These are phyloP conservation scores for Vitis labrusca DNA, from an alignment of 164 flowering plant species.

Conservation along the genomic window DNA sequence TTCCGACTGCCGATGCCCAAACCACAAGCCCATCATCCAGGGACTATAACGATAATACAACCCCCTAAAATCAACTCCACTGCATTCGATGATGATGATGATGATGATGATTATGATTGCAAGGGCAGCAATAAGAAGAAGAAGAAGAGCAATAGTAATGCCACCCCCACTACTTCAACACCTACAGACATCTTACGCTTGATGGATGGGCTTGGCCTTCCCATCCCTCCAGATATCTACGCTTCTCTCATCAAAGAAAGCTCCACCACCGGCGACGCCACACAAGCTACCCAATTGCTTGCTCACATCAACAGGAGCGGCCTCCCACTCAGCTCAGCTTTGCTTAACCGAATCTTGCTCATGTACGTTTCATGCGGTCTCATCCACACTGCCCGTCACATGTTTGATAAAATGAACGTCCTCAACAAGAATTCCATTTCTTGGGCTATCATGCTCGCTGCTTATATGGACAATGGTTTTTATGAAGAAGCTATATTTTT, in stretches of 20 bases:
- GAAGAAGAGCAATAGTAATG: too few species aligned
- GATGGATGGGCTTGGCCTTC: conserved; percentile 49
- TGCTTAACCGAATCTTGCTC: conserved; percentile 49
- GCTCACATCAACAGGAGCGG: conserved; percentile 34
- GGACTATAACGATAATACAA: too few species aligned
- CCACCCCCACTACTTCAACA: not conserved
- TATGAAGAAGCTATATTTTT: conserved; percentile 32
- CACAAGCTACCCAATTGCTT: conserved; percentile 36
- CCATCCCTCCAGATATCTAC: conserved; percentile 45
- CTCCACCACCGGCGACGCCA: conserved; percentile 30
- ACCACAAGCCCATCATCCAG: too few species aligned
- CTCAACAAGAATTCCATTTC: conserved; percentile 35
- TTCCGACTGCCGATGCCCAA: too few species aligned
- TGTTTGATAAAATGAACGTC: conserved; percentile 51
- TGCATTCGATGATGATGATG: too few species aligned
- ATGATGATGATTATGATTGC: too few species aligned
- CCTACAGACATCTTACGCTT: conserved; percentile 43
- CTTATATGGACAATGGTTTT: conserved; percentile 29
- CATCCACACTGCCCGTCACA: conserved; percentile 36
- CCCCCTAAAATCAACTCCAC: too few species aligned
- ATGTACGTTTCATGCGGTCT: conserved; percentile 46
- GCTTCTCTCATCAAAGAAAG: conserved; percentile 58
- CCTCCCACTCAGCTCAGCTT: conserved; percentile 14
- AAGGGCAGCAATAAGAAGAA: too few species aligned
- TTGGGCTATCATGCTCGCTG: conserved; percentile 56